Conservation (phyloP, 1,139 yeast species). For the Pichia sp. region DNA sequence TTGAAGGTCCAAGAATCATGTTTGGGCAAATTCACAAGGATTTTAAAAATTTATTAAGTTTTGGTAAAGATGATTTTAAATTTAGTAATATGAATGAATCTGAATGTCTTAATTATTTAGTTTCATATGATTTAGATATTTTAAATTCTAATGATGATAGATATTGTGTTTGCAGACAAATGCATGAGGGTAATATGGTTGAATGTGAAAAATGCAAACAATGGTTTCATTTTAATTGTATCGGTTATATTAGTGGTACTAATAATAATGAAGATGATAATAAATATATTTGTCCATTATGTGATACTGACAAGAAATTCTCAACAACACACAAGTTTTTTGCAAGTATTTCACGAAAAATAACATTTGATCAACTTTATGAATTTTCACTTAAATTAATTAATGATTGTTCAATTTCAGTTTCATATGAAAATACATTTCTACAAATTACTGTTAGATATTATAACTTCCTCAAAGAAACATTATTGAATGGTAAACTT, state of each 20-base stretch:
- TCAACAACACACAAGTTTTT: slow-evolving; percentile 26
- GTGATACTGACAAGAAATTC: slow-evolving; percentile 38
- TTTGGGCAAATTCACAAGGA: not conserved
- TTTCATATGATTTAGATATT: slow-evolving; percentile 9
- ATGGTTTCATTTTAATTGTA: slow-evolving; percentile 73
- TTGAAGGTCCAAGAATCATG: slow-evolving; percentile 5
- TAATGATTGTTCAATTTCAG: not conserved
- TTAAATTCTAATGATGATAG: slow-evolving; percentile 14
- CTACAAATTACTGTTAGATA: slow-evolving; percentile 4
- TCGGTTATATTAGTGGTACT: slow-evolving; percentile 37
- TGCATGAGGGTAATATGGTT: slow-evolving; percentile 63
- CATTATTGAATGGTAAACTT: not conserved
- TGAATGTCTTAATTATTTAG: slow-evolving; percentile 8
- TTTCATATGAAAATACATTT: slow-evolving; percentile 4
- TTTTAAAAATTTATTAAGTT: slow-evolving; percentile 1
- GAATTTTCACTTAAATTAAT: slow-evolving; percentile 3
- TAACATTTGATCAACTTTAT: slow-evolving; percentile 6
- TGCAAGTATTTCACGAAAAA: slow-evolving; percentile 1
- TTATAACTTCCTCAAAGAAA: not conserved
- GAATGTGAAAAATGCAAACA: slow-evolving; percentile 75
- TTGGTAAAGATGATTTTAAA: slow-evolving; percentile 9
- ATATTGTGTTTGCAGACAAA: slow-evolving; percentile 67
- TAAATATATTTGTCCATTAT: slow-evolving; percentile 61
- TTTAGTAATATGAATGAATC: slow-evolving; percentile 2
- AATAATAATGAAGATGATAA: slow-evolving; percentile 23